Base-by-base conservation (phyloP, 2,329 filamentous ascomycete species). In the Colletotrichum viniferum region DNA sequence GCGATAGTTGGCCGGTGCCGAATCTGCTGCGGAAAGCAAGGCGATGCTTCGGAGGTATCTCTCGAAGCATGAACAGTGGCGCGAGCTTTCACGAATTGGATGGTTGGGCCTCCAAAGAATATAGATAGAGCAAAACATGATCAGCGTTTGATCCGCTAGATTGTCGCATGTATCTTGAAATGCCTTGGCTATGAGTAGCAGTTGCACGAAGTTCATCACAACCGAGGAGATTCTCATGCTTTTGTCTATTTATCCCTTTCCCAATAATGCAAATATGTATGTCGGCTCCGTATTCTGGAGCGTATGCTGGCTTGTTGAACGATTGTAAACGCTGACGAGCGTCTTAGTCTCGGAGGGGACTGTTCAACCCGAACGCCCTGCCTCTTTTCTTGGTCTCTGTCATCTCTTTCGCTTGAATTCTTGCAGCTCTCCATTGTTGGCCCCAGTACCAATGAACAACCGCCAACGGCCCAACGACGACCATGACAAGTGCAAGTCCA, bases 381-480 rank as follows among this genome's bases (percentile, higher is more conserved):
- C 14, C 16, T 16, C 26, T 36, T 36, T 64, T 73, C 21, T 68
- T 58, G 5, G 16, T 43, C n/a, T 62, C 60, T 5, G 13, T 26
- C 16, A 12, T 24, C 63, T 64, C 55, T 9, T 43, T 62, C 5
- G n/a, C 28, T 32, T 32, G 38, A 12, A 63, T 56, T 43, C 76
- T 71, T 24, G 66, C 60, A 5, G 43, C 63, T 26, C 76, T 65
- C 74, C 71, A 69, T 14, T 67, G 32, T 34, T 74, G 70, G 21
- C 71, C 75, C 71, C 71, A 77, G 28, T 68, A 75, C 69, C 69
- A 75, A 18, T 75, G 73, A 3, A 64, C 16, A 3, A 75, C 69
- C 13, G 73, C 73, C 21, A 75, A 10, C 21, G 69, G 69, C 8
- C 73, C 32, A 16, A 73, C 73, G 7, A 38, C 69, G 21, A 75